Evolutionary conservation across 257 asterid genomes (phyloP), one percentile per base, ranked within the genome.

Genomic region (Apocynum venetum): DNA sequence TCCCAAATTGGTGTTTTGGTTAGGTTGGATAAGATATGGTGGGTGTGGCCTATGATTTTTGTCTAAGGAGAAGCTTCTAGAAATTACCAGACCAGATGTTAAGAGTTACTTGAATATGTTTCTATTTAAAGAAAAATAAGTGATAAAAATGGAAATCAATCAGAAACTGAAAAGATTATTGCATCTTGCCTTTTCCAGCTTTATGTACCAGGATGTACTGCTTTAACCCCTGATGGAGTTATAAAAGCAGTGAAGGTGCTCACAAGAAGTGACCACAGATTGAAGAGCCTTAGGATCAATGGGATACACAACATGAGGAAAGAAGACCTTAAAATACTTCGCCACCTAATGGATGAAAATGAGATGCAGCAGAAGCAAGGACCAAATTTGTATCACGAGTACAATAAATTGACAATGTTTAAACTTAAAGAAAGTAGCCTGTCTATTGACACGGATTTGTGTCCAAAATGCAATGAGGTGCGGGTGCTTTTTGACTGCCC

Each of bases 401-500:
- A 84, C 87, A 69, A 3, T 40, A 63, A 61, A 47, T 59, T 36
- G 56, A 78, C 86, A 2, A 7, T 68, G 47, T 73, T 49, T 46
- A 55, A 69, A 79, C 77, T 51, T 78, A 59, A 68, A 19, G 86
- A 74, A 49, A 70, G 64, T 9, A 38, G 77, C 20, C 63, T 75
- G 38, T 51, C 85, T 2, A 74, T 92, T 3, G 98, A 94, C 56
- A 87, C 89, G 17, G 92, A 90, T 0, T n/a, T 87, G 75, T 92
- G 97, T 52, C 96, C 90, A 0, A 84, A 67, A 20, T 92, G 97
- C 72, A 53, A 77, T 0, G 86, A 87, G 55, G 87, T 87, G 9
- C 78, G 85, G 36, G 85, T 77, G 63, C 89, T 91, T 17, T 94
- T 86, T 77, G 91, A 89, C 83, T 91, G 96, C 83, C 93, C 97